Percentiles rank a stretch among this genome's conserved stretches.
phyloP scores from a whole-genome alignment of 2,329 filamentous ascomycete genomes.

The Chaetomium sp. region DNA sequence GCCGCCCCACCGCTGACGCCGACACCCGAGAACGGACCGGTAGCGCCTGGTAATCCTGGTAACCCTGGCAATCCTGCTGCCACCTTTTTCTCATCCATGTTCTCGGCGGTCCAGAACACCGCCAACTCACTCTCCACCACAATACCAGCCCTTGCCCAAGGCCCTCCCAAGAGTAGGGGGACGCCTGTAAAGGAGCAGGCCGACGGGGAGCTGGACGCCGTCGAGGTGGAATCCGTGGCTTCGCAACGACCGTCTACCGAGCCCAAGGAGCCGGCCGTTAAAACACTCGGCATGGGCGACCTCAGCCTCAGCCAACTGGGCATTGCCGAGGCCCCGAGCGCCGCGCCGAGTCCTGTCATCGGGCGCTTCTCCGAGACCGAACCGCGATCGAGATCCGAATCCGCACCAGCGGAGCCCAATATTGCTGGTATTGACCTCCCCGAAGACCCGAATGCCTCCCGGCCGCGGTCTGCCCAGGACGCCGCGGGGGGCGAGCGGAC shows the following conservation, averaged over 20 bases:
- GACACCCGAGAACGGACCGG: slow-evolving; percentile 66
- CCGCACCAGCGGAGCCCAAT: slow-evolving; percentile 55
- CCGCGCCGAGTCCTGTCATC: slow-evolving; percentile 57
- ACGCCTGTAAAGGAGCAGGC: slow-evolving; percentile 40
- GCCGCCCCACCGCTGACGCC: slow-evolving; percentile 74
- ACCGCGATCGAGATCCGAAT: slow-evolving; percentile 56
- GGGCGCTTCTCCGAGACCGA: slow-evolving; percentile 59
- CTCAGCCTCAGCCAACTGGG: slow-evolving; percentile 87
- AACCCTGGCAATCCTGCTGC: slow-evolving; percentile 59
- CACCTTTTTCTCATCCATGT: slow-evolving; percentile 91
- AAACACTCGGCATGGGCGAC: slow-evolving; percentile 86
- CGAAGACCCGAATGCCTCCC: slow-evolving; percentile 42
- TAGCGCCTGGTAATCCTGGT: slow-evolving; percentile 52
- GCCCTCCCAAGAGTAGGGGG: slow-evolving; percentile 48
- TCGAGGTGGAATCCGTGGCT: slow-evolving; percentile 50
- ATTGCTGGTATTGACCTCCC: slow-evolving; percentile 42
- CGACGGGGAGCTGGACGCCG: slow-evolving; percentile 41
- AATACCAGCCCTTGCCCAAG: slow-evolving; percentile 63
- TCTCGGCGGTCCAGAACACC: slow-evolving; percentile 91
- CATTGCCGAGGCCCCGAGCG: slow-evolving; percentile 63
- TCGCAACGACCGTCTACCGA: slow-evolving; percentile 47
- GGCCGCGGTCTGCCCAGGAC: slow-evolving; percentile 57
- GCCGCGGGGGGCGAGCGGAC: slow-evolving; percentile 60
- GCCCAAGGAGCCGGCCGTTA: slow-evolving; percentile 74
- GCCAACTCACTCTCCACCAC: slow-evolving; percentile 74